These are phyloP conservation scores for Nannochloropsis gaditana DNA, from an alignment of 108 stramenopile species.

Conservation along the genomic window DNA sequence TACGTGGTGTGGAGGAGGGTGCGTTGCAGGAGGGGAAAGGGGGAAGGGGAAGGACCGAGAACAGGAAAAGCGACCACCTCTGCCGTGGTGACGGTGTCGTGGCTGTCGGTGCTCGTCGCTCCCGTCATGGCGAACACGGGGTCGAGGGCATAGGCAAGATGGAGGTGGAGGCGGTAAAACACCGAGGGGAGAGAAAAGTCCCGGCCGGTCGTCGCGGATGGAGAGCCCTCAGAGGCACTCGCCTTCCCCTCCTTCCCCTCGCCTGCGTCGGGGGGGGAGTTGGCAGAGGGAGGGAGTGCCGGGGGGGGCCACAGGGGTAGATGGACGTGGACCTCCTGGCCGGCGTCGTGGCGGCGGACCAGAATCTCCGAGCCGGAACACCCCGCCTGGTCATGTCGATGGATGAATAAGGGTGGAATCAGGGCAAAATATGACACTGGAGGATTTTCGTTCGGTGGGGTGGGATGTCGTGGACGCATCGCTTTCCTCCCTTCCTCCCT, in stretches of 20 bases:
- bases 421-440: too few relatives aligned
- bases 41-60: neutral
- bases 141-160: neutral
- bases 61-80: neutral
- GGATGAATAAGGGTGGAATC: too few relatives aligned
- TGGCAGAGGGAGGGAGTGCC: neutral
- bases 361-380: neutral
- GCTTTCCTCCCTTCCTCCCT: neutral
- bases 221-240: neutral
- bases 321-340: constrained; percentile 7
- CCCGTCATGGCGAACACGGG: neutral
- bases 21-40: neutral
- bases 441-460: too few relatives aligned
- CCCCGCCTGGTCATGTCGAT: neutral
- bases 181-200: neutral
- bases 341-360: neutral
- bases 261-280: neutral
- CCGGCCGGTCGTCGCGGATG: neutral
- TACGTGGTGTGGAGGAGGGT: neutral
- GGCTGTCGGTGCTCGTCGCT: neutral
- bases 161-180: neutral
- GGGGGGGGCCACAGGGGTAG: neutral
- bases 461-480: neutral
- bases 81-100: neutral
- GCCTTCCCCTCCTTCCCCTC: neutral